Evolutionary conservation across 164 flowering plant species (phyloP), one percentile per base, ranked within the genome.

Genomic region (Stephania yunnanensis): DNA sequence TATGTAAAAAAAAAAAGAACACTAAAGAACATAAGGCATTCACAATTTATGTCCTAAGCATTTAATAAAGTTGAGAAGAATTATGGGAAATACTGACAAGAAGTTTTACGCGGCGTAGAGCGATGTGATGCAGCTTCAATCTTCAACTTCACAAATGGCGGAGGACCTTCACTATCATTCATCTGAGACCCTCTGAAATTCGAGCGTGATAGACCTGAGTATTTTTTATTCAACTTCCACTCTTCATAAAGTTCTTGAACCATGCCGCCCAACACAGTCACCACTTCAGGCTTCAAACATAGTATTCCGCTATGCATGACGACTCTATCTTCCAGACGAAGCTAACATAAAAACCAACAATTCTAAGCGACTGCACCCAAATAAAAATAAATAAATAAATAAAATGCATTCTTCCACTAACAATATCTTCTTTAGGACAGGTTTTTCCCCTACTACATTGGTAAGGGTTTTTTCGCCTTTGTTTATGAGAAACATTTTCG

Each of bases 241-340:
- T 95, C 99, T 79, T 95, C 99, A 83, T 84, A 82, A 72, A 95
- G 91, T 46, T 94, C 76, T 79, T 82, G 87, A 71, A 95, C 98
- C 75, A 86, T 83, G 76, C 99, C 99, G 46, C 97, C 97, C 48
- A 95, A 75, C 50, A 91, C 78, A 48, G 87, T 84, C 48, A 92
- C 22, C 66, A 81, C 84, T 74, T 86, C 83, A 19, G 91, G 80
- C 75, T 84, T 88, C 73, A 95, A 84, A 78, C 99, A 92, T 61
- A 88, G 53, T 76, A 93, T 89, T 58, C 98, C 92, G 84, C 71
- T 85, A 70, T 71, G 84, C 45, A 93, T 36, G 46, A 82, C 68
- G 78, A 79, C 85, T 87, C 85, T 95, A 69, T 85, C 85, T 75
- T 89, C 92, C 80, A 95, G 68, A 12, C 88, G 85, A 10, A 95